Evolutionary conservation across 1,139 yeast species (phyloP).

Genomic region (Pichia sp.): DNA sequence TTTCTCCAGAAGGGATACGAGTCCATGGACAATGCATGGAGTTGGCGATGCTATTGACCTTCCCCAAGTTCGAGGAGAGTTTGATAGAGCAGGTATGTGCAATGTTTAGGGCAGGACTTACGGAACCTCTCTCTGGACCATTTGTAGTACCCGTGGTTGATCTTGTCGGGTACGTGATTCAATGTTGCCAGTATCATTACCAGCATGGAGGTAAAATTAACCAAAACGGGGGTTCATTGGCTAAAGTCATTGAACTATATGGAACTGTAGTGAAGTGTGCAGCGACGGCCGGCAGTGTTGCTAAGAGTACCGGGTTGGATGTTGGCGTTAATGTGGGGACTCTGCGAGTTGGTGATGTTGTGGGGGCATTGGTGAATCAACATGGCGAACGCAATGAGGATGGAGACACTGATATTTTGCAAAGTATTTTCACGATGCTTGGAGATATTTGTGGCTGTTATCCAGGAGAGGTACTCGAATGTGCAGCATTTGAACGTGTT

Average conservation of each 20-base stretch:
- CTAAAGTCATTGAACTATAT: conserved; percentile 8
- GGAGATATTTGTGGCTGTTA: conserved; percentile 40
- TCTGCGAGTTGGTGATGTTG: conserved; percentile 26
- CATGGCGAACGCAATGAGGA: too few species aligned
- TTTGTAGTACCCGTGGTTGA: conserved; percentile 40
- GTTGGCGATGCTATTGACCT: conserved; percentile 6
- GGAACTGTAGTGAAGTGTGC: conserved; percentile 7
- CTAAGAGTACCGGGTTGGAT: conserved; percentile 22
- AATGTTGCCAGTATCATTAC: conserved; percentile 8
- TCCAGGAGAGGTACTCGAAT: conserved; percentile 40
- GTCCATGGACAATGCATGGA: conserved; percentile 34
- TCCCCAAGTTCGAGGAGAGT: conserved; percentile 10
- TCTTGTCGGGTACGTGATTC: conserved; percentile 7
- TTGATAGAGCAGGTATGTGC: conserved; percentile 53
- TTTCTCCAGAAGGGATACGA: conserved; percentile 1
- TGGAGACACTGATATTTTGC: conserved; percentile 49
- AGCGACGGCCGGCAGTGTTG: conserved; percentile 9
- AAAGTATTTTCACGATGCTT: conserved; percentile 37
- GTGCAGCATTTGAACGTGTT: conserved; percentile 30
- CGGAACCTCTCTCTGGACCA: conserved; percentile 51
- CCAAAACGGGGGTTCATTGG: too few species aligned
- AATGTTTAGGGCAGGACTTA: conserved; percentile 49
- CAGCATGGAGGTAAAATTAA: too few species aligned
- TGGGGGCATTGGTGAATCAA: too few species aligned
- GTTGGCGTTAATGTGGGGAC: conserved; percentile 22